These are phyloP conservation scores for Magnolia sinica DNA, from an alignment of 164 flowering plant species.

Conservation along the genomic window DNA sequence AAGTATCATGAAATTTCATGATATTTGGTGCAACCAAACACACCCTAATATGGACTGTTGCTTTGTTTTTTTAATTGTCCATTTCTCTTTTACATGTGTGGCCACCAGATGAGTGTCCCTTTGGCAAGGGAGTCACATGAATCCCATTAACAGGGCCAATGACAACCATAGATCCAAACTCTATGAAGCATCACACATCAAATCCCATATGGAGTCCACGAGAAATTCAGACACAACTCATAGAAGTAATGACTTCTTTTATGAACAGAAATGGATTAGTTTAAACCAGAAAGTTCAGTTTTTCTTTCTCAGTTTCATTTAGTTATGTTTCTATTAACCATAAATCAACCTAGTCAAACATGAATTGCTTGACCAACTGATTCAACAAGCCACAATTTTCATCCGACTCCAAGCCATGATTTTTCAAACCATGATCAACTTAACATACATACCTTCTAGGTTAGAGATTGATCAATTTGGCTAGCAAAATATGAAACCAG, in stretches of 20 bases:
- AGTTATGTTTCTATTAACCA: background rate
- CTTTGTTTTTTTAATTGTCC: no score
- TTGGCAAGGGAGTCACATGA: no score
- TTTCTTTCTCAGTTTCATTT: background rate
- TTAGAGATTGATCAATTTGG: slow-evolving; percentile 65
- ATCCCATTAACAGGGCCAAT: no score
- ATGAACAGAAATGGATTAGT: background rate
- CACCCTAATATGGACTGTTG: no score
- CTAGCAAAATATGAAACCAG: slow-evolving; percentile 70
- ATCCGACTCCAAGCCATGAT: background rate
- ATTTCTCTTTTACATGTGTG: no score
- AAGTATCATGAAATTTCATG: no score
- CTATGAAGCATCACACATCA: background rate
- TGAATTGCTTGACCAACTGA: background rate
- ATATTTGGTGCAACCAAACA: no score
- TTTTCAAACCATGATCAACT: background rate
- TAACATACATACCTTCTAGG: slow-evolving; percentile 58
- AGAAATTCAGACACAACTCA: background rate
- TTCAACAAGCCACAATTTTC: background rate
- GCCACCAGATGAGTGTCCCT: no score
- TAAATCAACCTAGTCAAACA: background rate
- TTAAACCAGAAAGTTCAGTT: background rate
- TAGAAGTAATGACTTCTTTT: background rate
- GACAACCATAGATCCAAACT: background rate
- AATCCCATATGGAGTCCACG: background rate